Evolutionary conservation across 225 moss, liverwort and hornwort genomes (phyloP).

Genomic region (Physcomitrium patens): DNA sequence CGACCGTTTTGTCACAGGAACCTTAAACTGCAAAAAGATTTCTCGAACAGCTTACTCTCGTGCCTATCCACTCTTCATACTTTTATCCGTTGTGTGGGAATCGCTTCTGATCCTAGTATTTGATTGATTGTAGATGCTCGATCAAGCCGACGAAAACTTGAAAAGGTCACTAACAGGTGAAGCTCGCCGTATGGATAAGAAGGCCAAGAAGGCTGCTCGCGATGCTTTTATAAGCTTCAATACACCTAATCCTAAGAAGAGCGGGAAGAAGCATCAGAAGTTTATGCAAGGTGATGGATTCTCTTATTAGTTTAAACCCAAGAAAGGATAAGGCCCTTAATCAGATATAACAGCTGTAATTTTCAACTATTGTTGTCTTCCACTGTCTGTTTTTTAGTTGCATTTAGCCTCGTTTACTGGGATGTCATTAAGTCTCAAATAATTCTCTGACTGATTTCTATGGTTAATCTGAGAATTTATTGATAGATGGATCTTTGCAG

Average conservation of each 20-base stretch:
- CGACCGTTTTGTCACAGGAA: background rate
- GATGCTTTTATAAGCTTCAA: constrained; percentile 63
- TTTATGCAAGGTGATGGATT: constrained; percentile 28
- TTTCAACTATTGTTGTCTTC: background rate
- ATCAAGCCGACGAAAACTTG: constrained; percentile 38
- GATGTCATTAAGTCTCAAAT: background rate
- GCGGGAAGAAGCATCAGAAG: constrained; percentile 41
- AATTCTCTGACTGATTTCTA: background rate
- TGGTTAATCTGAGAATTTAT: background rate
- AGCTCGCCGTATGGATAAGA: constrained; percentile 61
- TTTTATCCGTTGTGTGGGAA: too few relatives aligned
- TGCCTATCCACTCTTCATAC: background rate
- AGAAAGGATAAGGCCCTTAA: constrained; percentile 16
- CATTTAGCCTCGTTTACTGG: background rate
- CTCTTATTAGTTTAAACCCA: constrained; percentile 35
- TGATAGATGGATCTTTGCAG: constrained; percentile 1
- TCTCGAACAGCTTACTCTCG: background rate
- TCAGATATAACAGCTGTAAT: constrained; percentile 31
- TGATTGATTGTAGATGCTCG: constrained; percentile 64
- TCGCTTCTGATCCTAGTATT: constrained; percentile 16
- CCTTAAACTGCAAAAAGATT: background rate
- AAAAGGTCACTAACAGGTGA: constrained; percentile 58
- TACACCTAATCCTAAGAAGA: constrained; percentile 34
- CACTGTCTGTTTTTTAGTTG: constrained; percentile 1
- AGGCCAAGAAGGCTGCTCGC: constrained; percentile 60